Conservation (phyloP, 2,329 filamentous ascomycete species). For the Pseudocercospora macadamiae region DNA sequence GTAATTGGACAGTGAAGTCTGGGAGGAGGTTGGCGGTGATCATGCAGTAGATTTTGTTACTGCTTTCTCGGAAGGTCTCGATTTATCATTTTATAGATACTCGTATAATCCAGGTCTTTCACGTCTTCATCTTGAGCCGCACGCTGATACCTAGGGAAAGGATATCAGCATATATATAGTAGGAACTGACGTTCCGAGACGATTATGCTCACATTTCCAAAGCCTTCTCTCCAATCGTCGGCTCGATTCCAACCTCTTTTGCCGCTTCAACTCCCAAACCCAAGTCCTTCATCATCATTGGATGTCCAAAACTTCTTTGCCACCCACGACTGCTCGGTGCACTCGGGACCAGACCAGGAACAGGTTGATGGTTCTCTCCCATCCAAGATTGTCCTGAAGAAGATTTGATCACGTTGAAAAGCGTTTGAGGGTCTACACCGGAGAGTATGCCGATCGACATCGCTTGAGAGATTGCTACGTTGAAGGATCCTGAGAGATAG, state of each 20-base stretch:
- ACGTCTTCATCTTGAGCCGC: not conserved
- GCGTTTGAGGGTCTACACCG: not conserved
- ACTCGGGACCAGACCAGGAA: not conserved
- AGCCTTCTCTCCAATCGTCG: not conserved
- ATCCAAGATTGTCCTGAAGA: not conserved
- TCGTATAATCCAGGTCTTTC: not conserved
- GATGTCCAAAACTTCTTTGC: not conserved
- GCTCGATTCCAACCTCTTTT: constrained; percentile 4
- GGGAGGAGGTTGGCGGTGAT: not conserved
- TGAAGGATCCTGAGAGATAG: not conserved
- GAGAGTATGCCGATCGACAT: not conserved
- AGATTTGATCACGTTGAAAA: not conserved
- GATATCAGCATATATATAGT: too few species aligned
- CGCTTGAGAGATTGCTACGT: not conserved
- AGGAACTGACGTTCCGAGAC: too few species aligned
- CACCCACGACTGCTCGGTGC: not conserved
- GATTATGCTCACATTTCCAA: not conserved
- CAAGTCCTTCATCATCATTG: constrained; percentile 4
- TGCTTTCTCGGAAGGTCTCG: not conserved
- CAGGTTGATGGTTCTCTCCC: not conserved
- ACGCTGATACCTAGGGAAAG: not conserved
- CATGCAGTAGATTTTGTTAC: not conserved
- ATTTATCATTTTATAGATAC: not conserved
- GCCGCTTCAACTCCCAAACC: not conserved
- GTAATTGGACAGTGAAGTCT: not conserved